phyloP scores from a whole-genome alignment of 2,329 filamentous ascomycete genomes.

The Calonectria leucothoes region DNA sequence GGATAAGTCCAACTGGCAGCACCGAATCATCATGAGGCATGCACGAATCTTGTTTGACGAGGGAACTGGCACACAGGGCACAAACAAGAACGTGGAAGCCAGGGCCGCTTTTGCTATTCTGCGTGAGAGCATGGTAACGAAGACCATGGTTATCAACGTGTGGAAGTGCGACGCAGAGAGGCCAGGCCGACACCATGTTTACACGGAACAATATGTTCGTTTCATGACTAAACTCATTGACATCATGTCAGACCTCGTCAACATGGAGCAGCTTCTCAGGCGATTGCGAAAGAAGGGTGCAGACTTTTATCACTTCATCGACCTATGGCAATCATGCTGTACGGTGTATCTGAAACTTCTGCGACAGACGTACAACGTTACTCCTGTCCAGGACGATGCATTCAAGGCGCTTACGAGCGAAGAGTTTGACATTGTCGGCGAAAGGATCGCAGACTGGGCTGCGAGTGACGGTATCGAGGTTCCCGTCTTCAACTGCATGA shows the following conservation, averaged over 20 bases:
- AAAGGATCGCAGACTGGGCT: conserved; percentile 67
- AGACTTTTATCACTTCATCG: conserved; percentile 75
- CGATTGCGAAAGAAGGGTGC: conserved; percentile 84
- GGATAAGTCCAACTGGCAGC: conserved; percentile 96
- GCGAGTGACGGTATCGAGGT: conserved; percentile 52
- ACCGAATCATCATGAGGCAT: conserved; percentile 86
- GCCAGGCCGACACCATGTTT: conserved; percentile 89
- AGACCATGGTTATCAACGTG: conserved; percentile 93
- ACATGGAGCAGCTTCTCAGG: conserved; percentile 81
- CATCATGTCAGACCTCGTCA: conserved; percentile 78
- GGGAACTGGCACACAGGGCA: conserved; percentile 49
- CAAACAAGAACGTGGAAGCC: conserved; percentile 71
- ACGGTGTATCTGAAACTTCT: conserved; percentile 65
- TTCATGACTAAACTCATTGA: conserved; percentile 83
- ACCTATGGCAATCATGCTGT: conserved; percentile 69
- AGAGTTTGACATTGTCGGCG: conserved; percentile 68
- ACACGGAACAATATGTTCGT: conserved; percentile 86
- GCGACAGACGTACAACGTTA: conserved; percentile 60
- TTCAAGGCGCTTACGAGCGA: conserved; percentile 66
- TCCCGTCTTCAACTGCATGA: conserved; percentile 64
- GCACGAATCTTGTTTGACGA: conserved; percentile 66
- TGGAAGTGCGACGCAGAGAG: conserved; percentile 93
- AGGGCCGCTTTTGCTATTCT: conserved; percentile 85
- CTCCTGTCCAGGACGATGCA: conserved; percentile 61
- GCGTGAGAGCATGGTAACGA: conserved; percentile 80